These are phyloP conservation scores for Onygenales sp. DNA, from an alignment of 2,329 filamentous ascomycete species.

Conservation along the genomic window DNA sequence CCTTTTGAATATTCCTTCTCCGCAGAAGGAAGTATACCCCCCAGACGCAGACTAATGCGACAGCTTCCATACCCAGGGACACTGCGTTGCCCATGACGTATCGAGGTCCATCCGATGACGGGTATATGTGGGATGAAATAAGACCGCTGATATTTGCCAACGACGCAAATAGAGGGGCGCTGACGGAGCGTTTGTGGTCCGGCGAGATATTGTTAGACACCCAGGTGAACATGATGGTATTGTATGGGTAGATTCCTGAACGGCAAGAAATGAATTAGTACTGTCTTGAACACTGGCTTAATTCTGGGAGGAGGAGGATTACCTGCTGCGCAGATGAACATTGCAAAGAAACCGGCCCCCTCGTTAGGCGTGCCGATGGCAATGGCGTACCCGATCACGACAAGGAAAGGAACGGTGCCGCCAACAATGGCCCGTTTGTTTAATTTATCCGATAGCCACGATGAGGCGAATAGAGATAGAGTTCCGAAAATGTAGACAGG, in stretches of 20 bases:
- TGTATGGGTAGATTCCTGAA: conserved; percentile 19
- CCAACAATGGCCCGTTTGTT: conserved; percentile 22
- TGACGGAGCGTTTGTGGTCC: conserved; percentile 40
- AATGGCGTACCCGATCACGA: conserved; percentile 26
- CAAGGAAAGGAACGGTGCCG: conserved; percentile 19
- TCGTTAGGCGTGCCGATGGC: conserved; percentile 25
- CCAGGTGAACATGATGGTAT: conserved; percentile 30
- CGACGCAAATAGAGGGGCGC: conserved; percentile 38
- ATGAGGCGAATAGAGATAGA: conserved; percentile 34
- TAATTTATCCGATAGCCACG: conserved; percentile 32
- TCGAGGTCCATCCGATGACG: conserved; percentile 27
- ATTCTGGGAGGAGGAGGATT: not conserved
- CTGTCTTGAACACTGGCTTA: not conserved
- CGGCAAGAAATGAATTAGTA: conserved; percentile 7
- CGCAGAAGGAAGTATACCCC: conserved; percentile 19
- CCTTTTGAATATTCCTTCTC: conserved; percentile 19
- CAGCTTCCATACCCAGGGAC: conserved; percentile 26
- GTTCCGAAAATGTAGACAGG: conserved; percentile 46
- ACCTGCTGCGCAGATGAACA: conserved; percentile 32
- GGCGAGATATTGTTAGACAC: conserved; percentile 40
- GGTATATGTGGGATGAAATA: conserved; percentile 39
- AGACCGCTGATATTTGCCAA: conserved; percentile 42
- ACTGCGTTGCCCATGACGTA: conserved; percentile 27
- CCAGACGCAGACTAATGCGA: conserved; percentile 14
- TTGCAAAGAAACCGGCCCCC: conserved; percentile 42